Base-by-base conservation (phyloP, 192 early-diverging fungal genomes). In the Pilobolus umbonatus region DNA sequence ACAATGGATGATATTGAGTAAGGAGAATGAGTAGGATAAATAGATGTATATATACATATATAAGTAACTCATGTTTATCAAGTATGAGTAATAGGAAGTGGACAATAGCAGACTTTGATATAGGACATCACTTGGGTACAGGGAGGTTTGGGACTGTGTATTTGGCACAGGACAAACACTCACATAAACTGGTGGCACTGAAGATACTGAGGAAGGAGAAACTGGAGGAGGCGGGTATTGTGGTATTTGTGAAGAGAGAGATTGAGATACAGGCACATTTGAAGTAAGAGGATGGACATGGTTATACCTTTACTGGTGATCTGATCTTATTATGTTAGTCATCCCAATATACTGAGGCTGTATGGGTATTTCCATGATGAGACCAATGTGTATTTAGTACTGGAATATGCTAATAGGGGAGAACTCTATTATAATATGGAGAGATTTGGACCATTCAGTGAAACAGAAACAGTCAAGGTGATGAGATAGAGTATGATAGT, bases 131-230 rank as follows among this genome's bases (percentile, higher is more conserved):
- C 4, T 72, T 98, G 24, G 96, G 96, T 38, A 90, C 89, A 59
- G 96, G 96, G 11, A 93, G 95, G 60, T 97, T 97, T 80, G 96
- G 96, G 0, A 77, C 84, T 12, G 96, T 95, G 1, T 98, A 95
- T 64, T 62, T 91, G 22, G 95, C 95, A 15, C 75, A 85, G 32
- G 96, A 97, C 64, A 90, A 87, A 54, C 79, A 74, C 38, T 84
- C 77, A 26, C 82, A 86, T 22, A 90, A 83, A 64, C 76, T 96
- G 4, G 91, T 94, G 8, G 96, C 94, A 1, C 77, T 98, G 31
- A 98, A 98, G 62, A 80, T 94, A 9, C 51, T 98, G 47, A 84
- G 85, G 57, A 98, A 98, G 74, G 32, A 71, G 2, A 92, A 98
- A 57, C 71, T 98, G 0, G 42, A 79, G 25, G 77, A 86, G 35